Evolutionary conservation across 2,329 filamentous ascomycete genomes (phyloP).

Genomic region (Exophiala aquamarina): DNA sequence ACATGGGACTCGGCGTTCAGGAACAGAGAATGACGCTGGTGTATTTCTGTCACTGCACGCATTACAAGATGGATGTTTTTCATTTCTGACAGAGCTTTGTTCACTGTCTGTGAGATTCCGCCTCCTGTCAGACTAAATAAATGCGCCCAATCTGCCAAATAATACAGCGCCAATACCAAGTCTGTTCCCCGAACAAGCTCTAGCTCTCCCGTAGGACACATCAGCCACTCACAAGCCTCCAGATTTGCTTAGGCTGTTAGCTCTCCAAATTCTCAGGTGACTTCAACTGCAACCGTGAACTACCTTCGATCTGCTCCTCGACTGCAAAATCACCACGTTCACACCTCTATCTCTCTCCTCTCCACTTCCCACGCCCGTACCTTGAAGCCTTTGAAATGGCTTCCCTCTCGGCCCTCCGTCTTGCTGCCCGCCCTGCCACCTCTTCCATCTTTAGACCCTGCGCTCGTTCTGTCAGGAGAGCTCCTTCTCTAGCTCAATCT

Average conservation of each 20-base stretch:
- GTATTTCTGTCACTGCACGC: too few relatives aligned
- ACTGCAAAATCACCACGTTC: constrained; percentile 11
- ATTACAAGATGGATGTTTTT: too few relatives aligned
- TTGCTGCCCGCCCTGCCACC: constrained; percentile 64
- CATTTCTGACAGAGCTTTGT: too few relatives aligned
- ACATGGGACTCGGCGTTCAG: too few relatives aligned
- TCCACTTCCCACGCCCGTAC: constrained; percentile 11
- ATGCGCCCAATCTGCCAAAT: too few relatives aligned
- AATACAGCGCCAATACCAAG: too few relatives aligned
- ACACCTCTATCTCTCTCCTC: constrained; percentile 16
- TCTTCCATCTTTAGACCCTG: constrained; percentile 26
- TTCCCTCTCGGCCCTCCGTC: constrained; percentile 67
- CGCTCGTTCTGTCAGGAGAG: constrained; percentile 25
- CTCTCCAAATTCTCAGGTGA: constrained; percentile 15
- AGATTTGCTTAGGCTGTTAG: constrained; percentile 4
- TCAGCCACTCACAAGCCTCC: constrained; percentile 14
- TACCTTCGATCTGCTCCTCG: background rate
- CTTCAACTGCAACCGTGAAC: constrained; percentile 8
- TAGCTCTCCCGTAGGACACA: constrained; percentile 4
- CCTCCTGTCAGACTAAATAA: too few relatives aligned
- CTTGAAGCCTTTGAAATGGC: constrained; percentile 54
- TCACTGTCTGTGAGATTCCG: too few relatives aligned
- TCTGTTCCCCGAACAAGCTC: too few relatives aligned
- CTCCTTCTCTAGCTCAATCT: constrained; percentile 24
- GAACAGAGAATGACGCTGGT: too few relatives aligned